Percentiles rank a stretch among this genome's conserved stretches.
These are phyloP conservation scores for Xerophyta viscosa DNA, from an alignment of 106 monocot genomes.

Conservation along the genomic window DNA sequence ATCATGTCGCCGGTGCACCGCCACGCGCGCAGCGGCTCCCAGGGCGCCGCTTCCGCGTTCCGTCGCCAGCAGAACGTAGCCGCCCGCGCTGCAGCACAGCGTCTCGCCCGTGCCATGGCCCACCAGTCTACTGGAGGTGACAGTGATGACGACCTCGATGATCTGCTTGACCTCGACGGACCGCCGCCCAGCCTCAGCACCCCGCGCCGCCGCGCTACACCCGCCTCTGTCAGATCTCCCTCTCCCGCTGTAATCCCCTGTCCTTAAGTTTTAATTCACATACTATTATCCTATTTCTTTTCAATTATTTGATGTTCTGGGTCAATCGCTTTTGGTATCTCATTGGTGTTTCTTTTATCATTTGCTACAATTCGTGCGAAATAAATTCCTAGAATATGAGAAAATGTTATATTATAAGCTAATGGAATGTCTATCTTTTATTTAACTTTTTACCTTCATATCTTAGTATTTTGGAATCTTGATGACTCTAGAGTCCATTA, in stretches of 20 bases:
- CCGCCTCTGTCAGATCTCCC: constrained; percentile 12
- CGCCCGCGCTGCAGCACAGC: constrained; percentile 46
- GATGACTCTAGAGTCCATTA: no score
- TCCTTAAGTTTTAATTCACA: no score
- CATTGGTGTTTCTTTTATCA: no score
- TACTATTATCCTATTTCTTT: no score
- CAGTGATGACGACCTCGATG: constrained; percentile 13
- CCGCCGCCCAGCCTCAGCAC: constrained; percentile 28
- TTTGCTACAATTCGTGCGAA: no score
- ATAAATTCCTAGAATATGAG: no score
- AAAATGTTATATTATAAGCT: no score
- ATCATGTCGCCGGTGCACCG: constrained; percentile 35
- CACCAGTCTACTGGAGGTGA: constrained; percentile 12
- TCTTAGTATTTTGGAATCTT: no score
- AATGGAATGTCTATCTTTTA: no score
- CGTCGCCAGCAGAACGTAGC: constrained; percentile 43
- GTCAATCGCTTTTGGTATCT: no score
- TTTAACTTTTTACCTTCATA: no score
- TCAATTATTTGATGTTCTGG: no score
- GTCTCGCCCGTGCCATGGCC: constrained; percentile 54
- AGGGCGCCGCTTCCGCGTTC: constrained; percentile 6
- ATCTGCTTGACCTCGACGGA: neutral
- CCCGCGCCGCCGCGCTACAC: constrained; percentile 28
- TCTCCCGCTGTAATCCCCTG: constrained; percentile 30
- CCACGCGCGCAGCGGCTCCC: constrained; percentile 39